phyloP scores from a whole-genome alignment of 2,329 filamentous ascomycete species.

The Botrytis galanthina region DNA sequence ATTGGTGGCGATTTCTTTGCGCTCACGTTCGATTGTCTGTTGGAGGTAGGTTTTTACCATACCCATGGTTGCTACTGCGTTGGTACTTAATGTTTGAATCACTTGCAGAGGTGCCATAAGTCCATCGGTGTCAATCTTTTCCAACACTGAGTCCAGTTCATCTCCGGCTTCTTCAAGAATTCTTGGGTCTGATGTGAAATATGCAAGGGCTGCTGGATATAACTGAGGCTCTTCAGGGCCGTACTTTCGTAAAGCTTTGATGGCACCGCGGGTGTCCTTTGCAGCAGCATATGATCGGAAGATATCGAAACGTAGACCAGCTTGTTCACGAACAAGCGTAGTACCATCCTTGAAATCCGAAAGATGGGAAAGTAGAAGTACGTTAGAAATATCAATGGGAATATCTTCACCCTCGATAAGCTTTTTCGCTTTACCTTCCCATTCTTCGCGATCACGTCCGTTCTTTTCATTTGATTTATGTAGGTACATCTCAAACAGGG shows the following conservation, averaged over 20 bases:
- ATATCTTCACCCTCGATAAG: conserved; percentile 79
- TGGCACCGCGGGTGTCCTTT: conserved; percentile 85
- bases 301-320: conserved; percentile 88
- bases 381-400: conserved; percentile 91
- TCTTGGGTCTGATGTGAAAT: conserved; percentile 81
- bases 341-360: conserved; percentile 89
- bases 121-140: conserved; percentile 83
- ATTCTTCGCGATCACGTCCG: conserved; percentile 68
- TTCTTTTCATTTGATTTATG: conserved; percentile 79
- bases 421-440: conserved; percentile 87
- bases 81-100: conserved; percentile 81
- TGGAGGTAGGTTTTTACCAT: conserved; percentile 93
- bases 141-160: conserved; percentile 76
- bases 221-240: conserved; percentile 86
- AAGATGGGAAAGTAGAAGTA: conserved; percentile 86
- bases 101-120: conserved; percentile 96
- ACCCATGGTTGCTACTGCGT: conserved; percentile 90
- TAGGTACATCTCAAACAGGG: conserved; percentile 96
- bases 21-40: conserved; percentile 83
- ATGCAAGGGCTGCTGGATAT: conserved; percentile 87
- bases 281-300: conserved; percentile 94
- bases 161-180: conserved; percentile 85
- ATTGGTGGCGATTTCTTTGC: conserved; percentile 79
- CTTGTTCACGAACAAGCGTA: conserved; percentile 88
- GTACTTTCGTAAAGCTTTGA: conserved; percentile 87